Evolutionary conservation across 1,284 basidiomycete genomes (phyloP).

Genomic region (Leccinum fuscescens): DNA sequence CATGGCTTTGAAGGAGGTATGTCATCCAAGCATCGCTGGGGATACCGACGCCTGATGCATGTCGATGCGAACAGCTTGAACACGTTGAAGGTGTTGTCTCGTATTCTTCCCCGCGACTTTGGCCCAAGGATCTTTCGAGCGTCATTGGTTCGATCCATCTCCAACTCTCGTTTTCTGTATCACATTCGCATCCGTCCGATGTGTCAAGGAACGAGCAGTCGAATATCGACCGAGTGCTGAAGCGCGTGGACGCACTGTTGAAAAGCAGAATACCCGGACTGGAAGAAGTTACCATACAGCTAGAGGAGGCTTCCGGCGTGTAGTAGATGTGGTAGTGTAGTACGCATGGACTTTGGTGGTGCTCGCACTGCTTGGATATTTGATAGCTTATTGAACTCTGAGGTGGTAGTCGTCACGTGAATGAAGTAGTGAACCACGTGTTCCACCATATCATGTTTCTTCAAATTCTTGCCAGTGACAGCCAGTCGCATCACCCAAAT

Average conservation of each 20-base stretch:
- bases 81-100: constrained; percentile 77
- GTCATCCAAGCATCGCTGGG: neutral
- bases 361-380: constrained; percentile 11
- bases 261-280: constrained; percentile 73
- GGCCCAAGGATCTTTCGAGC: constrained; percentile 90
- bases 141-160: constrained; percentile 91
- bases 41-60: constrained; percentile 27
- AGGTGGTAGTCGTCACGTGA: neutral
- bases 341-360: constrained; percentile 11
- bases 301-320: constrained; percentile 44
- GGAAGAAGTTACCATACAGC: constrained; percentile 85
- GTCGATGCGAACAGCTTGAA: constrained; percentile 43
- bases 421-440: neutral
- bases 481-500: neutral
- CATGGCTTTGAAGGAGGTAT: constrained; percentile 75
- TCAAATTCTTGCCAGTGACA: neutral
- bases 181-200: constrained; percentile 44
- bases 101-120: constrained; percentile 85
- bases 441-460: neutral
- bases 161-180: constrained; percentile 56
- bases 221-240: constrained; percentile 68
- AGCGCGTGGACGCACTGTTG: constrained; percentile 72
- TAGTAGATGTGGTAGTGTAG: constrained; percentile 12
- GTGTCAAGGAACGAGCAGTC: constrained; percentile 51
- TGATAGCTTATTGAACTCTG: constrained; percentile 17